Base-by-base conservation (phyloP, 148 eudicot genomes). In the Vaccinium myrtillus region DNA sequence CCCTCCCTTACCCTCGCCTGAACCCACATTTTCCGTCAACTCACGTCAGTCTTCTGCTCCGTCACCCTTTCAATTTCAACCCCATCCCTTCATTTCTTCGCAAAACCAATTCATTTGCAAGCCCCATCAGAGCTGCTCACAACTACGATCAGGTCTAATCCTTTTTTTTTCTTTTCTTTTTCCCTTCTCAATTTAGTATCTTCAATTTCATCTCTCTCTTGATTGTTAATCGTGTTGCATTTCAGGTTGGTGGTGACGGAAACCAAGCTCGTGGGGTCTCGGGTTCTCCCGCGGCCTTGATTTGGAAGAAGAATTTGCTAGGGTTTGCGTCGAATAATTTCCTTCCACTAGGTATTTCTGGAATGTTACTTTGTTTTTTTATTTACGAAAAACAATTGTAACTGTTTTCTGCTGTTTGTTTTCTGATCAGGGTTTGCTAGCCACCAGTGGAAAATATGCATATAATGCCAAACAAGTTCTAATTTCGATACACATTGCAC, bases 341-440 rank as follows among this genome's bases (percentile, higher is more conserved):
- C 87, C 93, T 94, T 61, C 97, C 95, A 21, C 88, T 94, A 84
- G 97, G 97, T 93, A 89, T 75, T 82, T 30, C 36, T 59, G 46
- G 36, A 63, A 46, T 23, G 25, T 16, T 15, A 14, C 50, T 61
- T 3, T 30, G 61, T 39, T 74, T 21, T 0, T 43, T 43, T 43
- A 43, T 43, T 43, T 43, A 43, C 6, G 5, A 43, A 43, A 43
- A 43, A 43, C 46, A 43, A 43, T 43, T 43, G 46, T 43, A 43
- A 43, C 6, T 43, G 46, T 5, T 43, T 4, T 43, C 46, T 55
- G 2, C 2, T 23, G 5, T 3, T 53, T 4, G 50, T 21, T 53
- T 4, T 58, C 6, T 43, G 14, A 0, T 32, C 1, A 19, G 11
- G 21, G 21, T 63, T 61, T 61, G 67, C 67, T 61, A 21, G 19